A percentile compares a stretch with the other conserved stretches of the same genome.
These are phyloP conservation scores for Vitrella brassicaformis DNA, from an alignment of 73 alveolate species.

Conservation along the genomic window DNA sequence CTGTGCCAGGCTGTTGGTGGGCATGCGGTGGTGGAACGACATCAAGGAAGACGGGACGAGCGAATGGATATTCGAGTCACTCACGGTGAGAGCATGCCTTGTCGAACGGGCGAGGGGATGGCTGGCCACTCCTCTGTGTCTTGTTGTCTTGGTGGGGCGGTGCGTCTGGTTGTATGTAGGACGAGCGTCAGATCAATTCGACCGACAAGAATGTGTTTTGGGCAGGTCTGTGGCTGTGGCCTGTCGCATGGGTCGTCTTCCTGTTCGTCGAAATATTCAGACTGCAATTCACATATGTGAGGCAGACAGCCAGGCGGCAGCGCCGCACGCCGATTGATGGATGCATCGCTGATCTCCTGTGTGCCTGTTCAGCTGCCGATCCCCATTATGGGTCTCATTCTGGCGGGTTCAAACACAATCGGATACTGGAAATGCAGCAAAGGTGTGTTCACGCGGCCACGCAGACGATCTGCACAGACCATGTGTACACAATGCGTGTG, in stretches of 20 bases:
- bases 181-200: background rate
- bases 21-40: slow-evolving; percentile 78
- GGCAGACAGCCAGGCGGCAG: no score
- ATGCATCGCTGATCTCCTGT: no score
- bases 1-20: slow-evolving; percentile 51
- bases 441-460: no score
- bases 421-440: background rate
- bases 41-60: slow-evolving; percentile 65
- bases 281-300: background rate
- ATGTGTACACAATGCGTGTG: no score
- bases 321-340: no score
- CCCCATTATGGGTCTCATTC: background rate
- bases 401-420: background rate
- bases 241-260: background rate
- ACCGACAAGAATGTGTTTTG: background rate
- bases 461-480: no score
- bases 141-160: no score
- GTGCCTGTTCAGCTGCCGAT: background rate
- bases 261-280: background rate
- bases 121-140: no score
- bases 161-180: no score
- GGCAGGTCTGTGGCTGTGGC: background rate
- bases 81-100: no score
- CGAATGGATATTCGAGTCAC: slow-evolving; percentile 68
- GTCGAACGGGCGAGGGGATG: no score